phyloP scores from a whole-genome alignment of 257 asterid species.

The Nicotiana sylvestris region DNA sequence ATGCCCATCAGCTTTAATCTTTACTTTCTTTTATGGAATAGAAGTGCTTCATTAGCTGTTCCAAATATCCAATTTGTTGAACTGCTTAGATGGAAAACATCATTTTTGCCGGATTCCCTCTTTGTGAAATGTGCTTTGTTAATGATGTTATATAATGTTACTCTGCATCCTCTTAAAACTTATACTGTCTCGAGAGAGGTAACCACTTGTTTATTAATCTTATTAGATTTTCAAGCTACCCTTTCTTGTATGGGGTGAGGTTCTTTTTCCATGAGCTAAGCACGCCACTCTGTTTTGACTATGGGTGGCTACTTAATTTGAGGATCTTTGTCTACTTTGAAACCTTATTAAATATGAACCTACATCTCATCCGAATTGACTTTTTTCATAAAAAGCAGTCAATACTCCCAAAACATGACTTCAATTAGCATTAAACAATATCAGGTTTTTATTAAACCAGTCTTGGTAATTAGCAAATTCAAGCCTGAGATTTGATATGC shows the following conservation, averaged over 20 bases:
- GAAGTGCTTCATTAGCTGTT: background rate
- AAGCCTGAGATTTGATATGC: background rate
- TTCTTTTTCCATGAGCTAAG: background rate
- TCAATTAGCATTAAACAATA: background rate
- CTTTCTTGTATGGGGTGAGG: background rate
- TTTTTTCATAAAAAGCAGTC: background rate
- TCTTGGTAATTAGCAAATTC: background rate
- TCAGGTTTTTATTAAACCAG: background rate
- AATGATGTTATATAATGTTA: background rate
- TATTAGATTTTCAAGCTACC: background rate
- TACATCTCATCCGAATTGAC: background rate
- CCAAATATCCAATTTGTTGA: background rate
- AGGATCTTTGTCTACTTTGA: background rate
- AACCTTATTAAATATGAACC: background rate
- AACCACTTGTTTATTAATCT: background rate
- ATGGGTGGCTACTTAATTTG: slow-evolving; percentile 1
- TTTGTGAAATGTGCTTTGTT: background rate
- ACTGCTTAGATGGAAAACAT: background rate
- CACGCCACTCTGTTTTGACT: background rate
- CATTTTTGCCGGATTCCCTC: background rate
- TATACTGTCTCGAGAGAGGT: background rate
- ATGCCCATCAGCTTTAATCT: background rate
- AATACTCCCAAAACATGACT: background rate
- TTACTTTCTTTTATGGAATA: background rate
- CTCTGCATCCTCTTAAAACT: background rate